These are phyloP conservation scores for Kodamaea kakaduensis DNA, from an alignment of 805 yeast species.

Conservation along the genomic window DNA sequence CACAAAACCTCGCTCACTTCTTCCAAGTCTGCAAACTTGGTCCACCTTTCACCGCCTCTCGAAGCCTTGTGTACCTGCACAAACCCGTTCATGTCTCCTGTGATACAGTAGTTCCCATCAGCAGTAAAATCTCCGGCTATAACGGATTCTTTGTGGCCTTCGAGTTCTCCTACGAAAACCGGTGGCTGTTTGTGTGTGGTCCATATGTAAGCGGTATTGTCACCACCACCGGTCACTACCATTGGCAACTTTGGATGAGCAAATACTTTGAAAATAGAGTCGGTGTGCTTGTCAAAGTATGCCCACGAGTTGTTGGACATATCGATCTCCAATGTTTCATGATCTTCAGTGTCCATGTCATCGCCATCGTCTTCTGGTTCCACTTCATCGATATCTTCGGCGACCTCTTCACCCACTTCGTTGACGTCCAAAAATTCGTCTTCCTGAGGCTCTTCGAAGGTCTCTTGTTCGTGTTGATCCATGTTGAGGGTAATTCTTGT, in stretches of 20 bases:
- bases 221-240: slow-evolving; percentile 95
- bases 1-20: slow-evolving; percentile 90
- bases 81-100: slow-evolving; percentile 95
- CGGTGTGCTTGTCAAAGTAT: slow-evolving; percentile 86
- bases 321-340: slow-evolving; percentile 68
- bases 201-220: slow-evolving; percentile 86
- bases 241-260: slow-evolving; percentile 81
- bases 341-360: slow-evolving; percentile 39
- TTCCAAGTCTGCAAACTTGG: slow-evolving; percentile 60
- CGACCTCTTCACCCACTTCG: slow-evolving; percentile 35
- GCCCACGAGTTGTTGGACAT: slow-evolving; percentile 84
- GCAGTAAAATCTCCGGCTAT: slow-evolving; percentile 76
- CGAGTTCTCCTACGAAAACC: slow-evolving; percentile 66
- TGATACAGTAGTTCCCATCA: slow-evolving; percentile 75
- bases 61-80: slow-evolving; percentile 66
- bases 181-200: slow-evolving; percentile 87
- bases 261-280: slow-evolving; percentile 79
- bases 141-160: slow-evolving; percentile 86
- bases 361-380: slow-evolving; percentile 37
- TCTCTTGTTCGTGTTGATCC: slow-evolving; percentile 12
- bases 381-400: slow-evolving; percentile 22
- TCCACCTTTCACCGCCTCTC: slow-evolving; percentile 84
- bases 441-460: slow-evolving; percentile 15
- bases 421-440: slow-evolving; percentile 25
- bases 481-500: background rate